Base-by-base conservation (phyloP, 176 grass and related monocot species). In the Puya raimondii region DNA sequence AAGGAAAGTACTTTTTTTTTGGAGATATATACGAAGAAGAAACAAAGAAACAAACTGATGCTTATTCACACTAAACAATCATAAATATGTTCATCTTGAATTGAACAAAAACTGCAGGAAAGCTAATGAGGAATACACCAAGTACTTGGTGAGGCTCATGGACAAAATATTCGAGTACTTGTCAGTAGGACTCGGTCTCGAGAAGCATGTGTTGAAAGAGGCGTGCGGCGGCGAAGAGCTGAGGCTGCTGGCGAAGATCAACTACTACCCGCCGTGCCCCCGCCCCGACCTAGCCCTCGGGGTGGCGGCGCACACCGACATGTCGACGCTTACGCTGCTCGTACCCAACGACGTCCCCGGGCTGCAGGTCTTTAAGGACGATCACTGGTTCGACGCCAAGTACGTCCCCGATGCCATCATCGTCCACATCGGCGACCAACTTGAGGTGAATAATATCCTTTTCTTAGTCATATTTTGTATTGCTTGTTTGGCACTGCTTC, bases 231-330 rank as follows among this genome's bases (percentile, higher is more conserved):
- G 85, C 27, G 81, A 74, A n/a, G 64, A 80, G 1, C 20, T 87
- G 2, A 70, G 83, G 23, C 71, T 85, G 20, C 76, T 91, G 42
- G 80, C 85, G 1, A 96, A 89, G 83, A 89, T 96, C 74, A 91
- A 96, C 86, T 81, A 68, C 83, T 91, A 96, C 78, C 83, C 88
- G 53, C 83, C 80, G 18, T 91, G 92, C 64, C 88, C 88, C 65
- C 81, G 83, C 50, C 83, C 83, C 10, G 92, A 96, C 63, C 70
- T 91, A 8, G 67, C 92, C 29, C 83, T 89, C 11, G 86, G 88
- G 9, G 80, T 91, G 14, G 49, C 81, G 42, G 51, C 88, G 63
- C 88, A 96, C 81, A 96, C 92, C 1, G 92, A 91, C 81, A 76
- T 96, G 79, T 82, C 78, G 48, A 72, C 83, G 10, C 47, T 89